Evolutionary conservation across 2,329 filamentous ascomycete genomes (phyloP), one percentile per base, ranked within the genome.

Genomic region (Neospermospora avenae): DNA sequence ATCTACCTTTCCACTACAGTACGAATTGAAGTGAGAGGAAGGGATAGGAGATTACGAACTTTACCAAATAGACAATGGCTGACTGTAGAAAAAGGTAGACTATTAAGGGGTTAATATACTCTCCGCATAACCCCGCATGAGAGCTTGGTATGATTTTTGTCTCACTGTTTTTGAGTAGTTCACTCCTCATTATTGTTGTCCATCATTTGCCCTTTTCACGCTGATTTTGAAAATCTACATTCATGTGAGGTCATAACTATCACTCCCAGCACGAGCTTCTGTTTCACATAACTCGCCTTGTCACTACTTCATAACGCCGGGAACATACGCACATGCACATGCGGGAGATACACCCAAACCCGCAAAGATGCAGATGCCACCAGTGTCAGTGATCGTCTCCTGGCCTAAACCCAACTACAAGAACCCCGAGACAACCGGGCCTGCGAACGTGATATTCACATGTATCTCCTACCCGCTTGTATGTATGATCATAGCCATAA

Each of bases 331-430:
- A n/a, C 37, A 18, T 6, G 14, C 7, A 41, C 37, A n/a, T 4
- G n/a, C 3, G n/a, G 6, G n/a, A 41, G n/a, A 4, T 6, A 6
- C 7, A 13, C 37, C 14, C 16, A 13, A 16, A 3, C 8, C 14
- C 16, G 14, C 39, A 28, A 51, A 46, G 10, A 77, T 76, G 75
- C 68, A 70, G 49, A 63, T 75, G 24, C 76, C 78, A 28, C 76
- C 78, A n/a, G 37, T 69, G n/a, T 69, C 74, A 20, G 75, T 80
- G 20, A 57, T 77, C 48, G 65, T 68, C 18, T 69, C 71, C 65
- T 81, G 78, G 79, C 80, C 80, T 5, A 66, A 55, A 35, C 76
- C 80, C 7, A 81, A 82, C 63, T 77, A 78, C 65, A 62, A 74
- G 53, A 68, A 81, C 63, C 80, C 80, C 5, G 70, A 70, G 14